A percentile compares a stretch with the other conserved stretches of the same genome.
Evolutionary conservation across 208 protist species (phyloP).

Genomic region (Kentomonas sorsogonicus): DNA sequence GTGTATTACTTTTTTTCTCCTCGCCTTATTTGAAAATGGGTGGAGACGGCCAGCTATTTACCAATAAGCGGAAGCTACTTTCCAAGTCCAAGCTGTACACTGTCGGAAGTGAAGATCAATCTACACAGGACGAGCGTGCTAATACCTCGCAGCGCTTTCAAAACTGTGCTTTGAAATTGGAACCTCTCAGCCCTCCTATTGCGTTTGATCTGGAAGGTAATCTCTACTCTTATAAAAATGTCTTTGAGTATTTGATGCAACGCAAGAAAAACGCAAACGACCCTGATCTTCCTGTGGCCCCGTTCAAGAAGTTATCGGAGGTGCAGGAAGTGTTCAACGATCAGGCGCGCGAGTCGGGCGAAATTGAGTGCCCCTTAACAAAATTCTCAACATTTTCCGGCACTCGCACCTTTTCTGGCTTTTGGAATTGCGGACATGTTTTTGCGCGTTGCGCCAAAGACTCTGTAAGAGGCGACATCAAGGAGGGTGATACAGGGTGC

Average conservation of each 20-base stretch:
- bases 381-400: constrained; percentile 40
- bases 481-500: constrained; percentile 23
- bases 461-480: background rate
- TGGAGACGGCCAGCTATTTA: constrained; percentile 71
- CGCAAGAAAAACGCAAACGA: too few relatives aligned
- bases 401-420: constrained; percentile 53
- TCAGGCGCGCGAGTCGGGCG: constrained; percentile 16
- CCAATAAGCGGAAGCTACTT: constrained; percentile 70
- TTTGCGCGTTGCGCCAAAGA: too few relatives aligned
- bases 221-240: constrained; percentile 56
- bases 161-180: constrained; percentile 54
- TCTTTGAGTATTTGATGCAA: constrained; percentile 46
- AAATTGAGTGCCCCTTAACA: constrained; percentile 56
- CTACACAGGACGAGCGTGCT: constrained; percentile 18
- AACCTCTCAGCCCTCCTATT: constrained; percentile 43
- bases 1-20: constrained; percentile 4
- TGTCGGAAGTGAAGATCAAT: constrained; percentile 15
- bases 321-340: constrained; percentile 53
- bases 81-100: constrained; percentile 41
- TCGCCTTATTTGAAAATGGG: constrained; percentile 44
- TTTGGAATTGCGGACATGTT: constrained; percentile 78
- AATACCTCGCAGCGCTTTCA: constrained; percentile 35
- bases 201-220: constrained; percentile 62
- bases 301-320: constrained; percentile 43
- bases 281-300: too few relatives aligned